These are phyloP conservation scores for Lactarius vividus DNA, from an alignment of 768 basidiomycete genomes.

Conservation along the genomic window DNA sequence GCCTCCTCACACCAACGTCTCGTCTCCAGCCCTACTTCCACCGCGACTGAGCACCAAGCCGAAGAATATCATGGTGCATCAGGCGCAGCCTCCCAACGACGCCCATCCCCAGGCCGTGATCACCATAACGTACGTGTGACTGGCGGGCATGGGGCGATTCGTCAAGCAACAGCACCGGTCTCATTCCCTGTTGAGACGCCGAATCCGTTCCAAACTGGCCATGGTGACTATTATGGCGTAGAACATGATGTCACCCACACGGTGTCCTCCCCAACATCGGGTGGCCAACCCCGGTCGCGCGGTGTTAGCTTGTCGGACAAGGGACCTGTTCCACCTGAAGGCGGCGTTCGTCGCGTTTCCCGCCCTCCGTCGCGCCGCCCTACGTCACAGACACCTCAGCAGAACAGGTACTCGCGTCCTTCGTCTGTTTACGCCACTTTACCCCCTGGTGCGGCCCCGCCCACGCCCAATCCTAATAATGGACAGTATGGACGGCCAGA, in stretches of 20 bases:
- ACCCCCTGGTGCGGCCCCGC: conserved; percentile 73
- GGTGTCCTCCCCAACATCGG: neutral
- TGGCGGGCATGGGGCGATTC: neutral
- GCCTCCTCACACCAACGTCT: conserved; percentile 44
- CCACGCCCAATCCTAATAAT: conserved; percentile 34
- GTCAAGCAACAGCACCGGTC: conserved; percentile 8
- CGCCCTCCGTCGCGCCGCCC: conserved; percentile 57
- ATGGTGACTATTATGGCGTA: conserved; percentile 2
- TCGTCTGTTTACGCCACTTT: conserved; percentile 45
- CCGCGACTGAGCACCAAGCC: conserved; percentile 34
- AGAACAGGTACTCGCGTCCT: conserved; percentile 67
- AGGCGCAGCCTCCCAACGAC: conserved; percentile 6
- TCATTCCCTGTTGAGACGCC: conserved; percentile 10
- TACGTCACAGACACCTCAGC: conserved; percentile 54
- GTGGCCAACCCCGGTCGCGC: conserved; percentile 35
- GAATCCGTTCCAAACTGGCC: conserved; percentile 16
- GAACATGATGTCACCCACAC: conserved; percentile 11
- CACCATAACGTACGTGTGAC: neutral
- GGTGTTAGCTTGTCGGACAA: conserved; percentile 79
- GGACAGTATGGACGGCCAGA: neutral
- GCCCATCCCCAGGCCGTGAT: conserved; percentile 20
- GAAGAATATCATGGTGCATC: conserved; percentile 20
- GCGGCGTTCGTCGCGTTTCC: conserved; percentile 78
- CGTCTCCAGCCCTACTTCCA: conserved; percentile 35
- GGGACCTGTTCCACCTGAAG: conserved; percentile 80